Conservation (phyloP, 2,329 filamentous ascomycete species). For the Herpotrichia juniperi region DNA sequence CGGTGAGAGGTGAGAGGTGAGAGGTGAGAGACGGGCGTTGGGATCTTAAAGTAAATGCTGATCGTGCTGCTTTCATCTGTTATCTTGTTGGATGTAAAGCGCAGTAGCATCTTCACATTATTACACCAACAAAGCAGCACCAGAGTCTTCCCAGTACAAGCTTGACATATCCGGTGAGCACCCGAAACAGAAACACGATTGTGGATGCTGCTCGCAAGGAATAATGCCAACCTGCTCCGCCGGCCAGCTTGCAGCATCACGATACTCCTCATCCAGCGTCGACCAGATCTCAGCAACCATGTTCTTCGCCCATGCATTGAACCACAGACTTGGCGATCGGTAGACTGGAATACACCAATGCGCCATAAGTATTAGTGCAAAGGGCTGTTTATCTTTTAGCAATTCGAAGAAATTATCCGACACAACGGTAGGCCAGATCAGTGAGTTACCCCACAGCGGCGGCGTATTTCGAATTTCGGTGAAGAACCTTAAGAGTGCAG, state of each 20-base stretch:
- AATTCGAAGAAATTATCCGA: slow-evolving; percentile 19
- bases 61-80: too few species aligned
- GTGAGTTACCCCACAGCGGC: slow-evolving; percentile 20
- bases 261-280: slow-evolving; percentile 15
- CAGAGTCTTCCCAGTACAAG: neutral
- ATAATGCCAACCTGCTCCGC: slow-evolving; percentile 18
- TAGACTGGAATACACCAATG: slow-evolving; percentile 26
- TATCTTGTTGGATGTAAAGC: too few species aligned
- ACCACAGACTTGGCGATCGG: slow-evolving; percentile 25
- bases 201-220: neutral
- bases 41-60: too few species aligned
- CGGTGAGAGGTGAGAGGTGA: too few species aligned
- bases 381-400: slow-evolving; percentile 16
- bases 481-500: slow-evolving; percentile 19
- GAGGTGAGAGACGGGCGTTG: too few species aligned
- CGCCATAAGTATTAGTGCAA: slow-evolving; percentile 24
- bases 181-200: neutral
- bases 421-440: slow-evolving; percentile 23
- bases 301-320: slow-evolving; percentile 23
- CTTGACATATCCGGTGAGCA: neutral
- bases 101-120: too few species aligned
- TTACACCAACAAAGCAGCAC: neutral
- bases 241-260: slow-evolving; percentile 14
- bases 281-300: slow-evolving; percentile 19
- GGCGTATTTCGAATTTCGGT: slow-evolving; percentile 17